A percentile compares a stretch with the other conserved stretches of the same genome.
Conservation (phyloP, 108 stramenopile genomes). For the Seminavis robusta region DNA sequence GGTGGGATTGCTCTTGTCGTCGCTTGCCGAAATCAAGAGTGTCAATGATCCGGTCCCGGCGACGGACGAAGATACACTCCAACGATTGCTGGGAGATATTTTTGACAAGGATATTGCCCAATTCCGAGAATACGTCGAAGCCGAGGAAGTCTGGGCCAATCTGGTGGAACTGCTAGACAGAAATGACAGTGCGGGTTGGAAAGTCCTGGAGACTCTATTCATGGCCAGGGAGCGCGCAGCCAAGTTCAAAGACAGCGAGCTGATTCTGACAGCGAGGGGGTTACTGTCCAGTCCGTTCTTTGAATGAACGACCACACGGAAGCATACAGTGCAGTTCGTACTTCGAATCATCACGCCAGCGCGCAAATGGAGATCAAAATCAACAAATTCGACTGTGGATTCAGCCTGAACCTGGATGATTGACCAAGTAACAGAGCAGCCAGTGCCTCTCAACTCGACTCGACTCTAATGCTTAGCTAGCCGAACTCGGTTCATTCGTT, state of each 20-base stretch:
- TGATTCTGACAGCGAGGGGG: slow-evolving; percentile 42
- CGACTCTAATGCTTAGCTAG: background rate
- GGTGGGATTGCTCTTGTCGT: slow-evolving; percentile 59
- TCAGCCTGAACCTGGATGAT: background rate
- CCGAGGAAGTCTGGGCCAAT: slow-evolving; percentile 71
- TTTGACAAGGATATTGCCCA: slow-evolving; percentile 75
- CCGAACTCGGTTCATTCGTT: background rate
- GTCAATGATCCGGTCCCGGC: slow-evolving; percentile 53
- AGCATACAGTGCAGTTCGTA: background rate
- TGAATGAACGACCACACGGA: slow-evolving; percentile 9
- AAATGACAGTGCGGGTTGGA: slow-evolving; percentile 77
- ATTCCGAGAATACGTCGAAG: slow-evolving; percentile 77
- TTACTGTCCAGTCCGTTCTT: slow-evolving; percentile 65
- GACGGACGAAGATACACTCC: slow-evolving; percentile 81
- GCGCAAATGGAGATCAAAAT: too few species aligned
- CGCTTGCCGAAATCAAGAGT: slow-evolving; percentile 59
- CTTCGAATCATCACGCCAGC: background rate
- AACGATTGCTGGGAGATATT: slow-evolving; percentile 70
- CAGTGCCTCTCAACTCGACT: background rate
- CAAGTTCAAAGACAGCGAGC: slow-evolving; percentile 25
- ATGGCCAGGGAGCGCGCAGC: slow-evolving; percentile 65
- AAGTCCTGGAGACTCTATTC: slow-evolving; percentile 54
- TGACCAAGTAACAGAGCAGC: background rate
- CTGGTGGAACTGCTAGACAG: slow-evolving; percentile 64
- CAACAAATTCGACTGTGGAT: too few species aligned